Conservation (phyloP, 108 stramenopile genomes). For the Poteriospumella lacustris region DNA sequence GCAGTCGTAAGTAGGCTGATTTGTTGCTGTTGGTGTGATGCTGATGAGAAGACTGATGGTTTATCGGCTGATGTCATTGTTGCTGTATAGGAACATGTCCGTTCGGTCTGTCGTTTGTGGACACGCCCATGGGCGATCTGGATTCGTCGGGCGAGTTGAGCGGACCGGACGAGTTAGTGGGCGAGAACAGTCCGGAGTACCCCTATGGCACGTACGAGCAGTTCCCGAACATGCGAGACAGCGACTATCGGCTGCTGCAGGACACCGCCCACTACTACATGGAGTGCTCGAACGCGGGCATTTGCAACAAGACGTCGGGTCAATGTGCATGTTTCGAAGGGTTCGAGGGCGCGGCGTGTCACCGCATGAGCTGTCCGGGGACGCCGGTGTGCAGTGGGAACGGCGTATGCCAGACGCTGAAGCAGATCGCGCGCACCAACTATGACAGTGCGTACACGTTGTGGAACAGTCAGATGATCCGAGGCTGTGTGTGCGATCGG, state of each 20-base stretch:
- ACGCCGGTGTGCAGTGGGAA: neutral
- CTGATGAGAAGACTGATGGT: neutral
- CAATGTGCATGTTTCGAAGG: conserved; percentile 48
- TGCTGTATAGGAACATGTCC: neutral
- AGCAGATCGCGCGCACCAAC: neutral
- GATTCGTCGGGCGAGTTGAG: neutral
- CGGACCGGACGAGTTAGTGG: neutral
- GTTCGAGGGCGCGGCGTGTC: conserved; percentile 36
- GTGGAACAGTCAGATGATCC: neutral
- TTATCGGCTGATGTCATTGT: neutral
- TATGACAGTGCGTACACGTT: neutral
- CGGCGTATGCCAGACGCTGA: neutral
- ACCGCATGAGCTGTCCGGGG: conserved; percentile 9
- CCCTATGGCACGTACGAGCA: conserved; percentile 20
- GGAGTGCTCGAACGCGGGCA: conserved; percentile 31
- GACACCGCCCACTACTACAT: conserved; percentile 14
- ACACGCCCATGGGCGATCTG: conserved; percentile 22
- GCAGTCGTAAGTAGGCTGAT: neutral
- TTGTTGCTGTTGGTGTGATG: neutral
- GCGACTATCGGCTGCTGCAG: neutral
- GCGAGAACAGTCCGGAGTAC: neutral
- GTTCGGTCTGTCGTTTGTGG: conserved; percentile 12
- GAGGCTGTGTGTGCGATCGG: conserved; percentile 13
- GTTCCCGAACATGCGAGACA: conserved; percentile 3
- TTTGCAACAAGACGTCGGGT: conserved; percentile 28